Evolutionary conservation across 306 rosid species (phyloP).

Genomic region (Begonia loranthoides): DNA sequence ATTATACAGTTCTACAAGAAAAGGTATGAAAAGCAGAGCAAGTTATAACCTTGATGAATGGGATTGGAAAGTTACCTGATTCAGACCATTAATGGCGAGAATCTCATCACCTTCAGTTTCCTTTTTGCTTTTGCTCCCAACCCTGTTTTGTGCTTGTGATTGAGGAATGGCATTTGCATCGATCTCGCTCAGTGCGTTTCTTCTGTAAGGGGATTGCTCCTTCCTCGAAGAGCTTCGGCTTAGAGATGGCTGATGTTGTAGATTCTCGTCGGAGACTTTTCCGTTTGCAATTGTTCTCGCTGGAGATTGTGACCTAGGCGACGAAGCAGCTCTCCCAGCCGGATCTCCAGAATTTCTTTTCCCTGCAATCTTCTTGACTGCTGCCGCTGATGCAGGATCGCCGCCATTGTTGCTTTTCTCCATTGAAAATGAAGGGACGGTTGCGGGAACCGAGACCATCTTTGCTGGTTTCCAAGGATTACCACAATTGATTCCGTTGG

Average conservation of each 20-base stretch:
- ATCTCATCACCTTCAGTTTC: slow-evolving; percentile 24
- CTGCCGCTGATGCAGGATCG: slow-evolving; percentile 20
- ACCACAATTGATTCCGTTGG: slow-evolving; percentile 7
- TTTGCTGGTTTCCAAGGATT: slow-evolving; percentile 42
- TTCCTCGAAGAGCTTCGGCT: slow-evolving; percentile 76
- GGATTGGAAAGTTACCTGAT: too few relatives aligned
- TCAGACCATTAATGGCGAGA: slow-evolving; percentile 9
- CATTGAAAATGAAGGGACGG: slow-evolving; percentile 61
- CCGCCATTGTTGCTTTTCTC: slow-evolving; percentile 66
- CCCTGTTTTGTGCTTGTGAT: slow-evolving; percentile 32
- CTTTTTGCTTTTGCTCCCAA: slow-evolving; percentile 30
- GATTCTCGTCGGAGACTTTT: slow-evolving; percentile 21
- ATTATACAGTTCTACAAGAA: too few relatives aligned
- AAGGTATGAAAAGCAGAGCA: not conserved
- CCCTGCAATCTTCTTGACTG: slow-evolving; percentile 48
- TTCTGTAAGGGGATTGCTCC: slow-evolving; percentile 81
- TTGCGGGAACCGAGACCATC: slow-evolving; percentile 93
- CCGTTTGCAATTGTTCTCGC: slow-evolving; percentile 32
- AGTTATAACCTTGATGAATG: too few relatives aligned
- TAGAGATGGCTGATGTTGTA: slow-evolving; percentile 48
- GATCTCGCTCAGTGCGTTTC: slow-evolving; percentile 72
- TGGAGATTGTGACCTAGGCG: slow-evolving; percentile 70
- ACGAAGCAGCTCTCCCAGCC: slow-evolving; percentile 47
- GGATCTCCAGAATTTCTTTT: slow-evolving; percentile 57
- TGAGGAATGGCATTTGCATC: slow-evolving; percentile 51